Evolutionary conservation across 805 yeast genomes (phyloP), one percentile per base, ranked within the genome.

Genomic region (Starmerella gropengiesseri): DNA sequence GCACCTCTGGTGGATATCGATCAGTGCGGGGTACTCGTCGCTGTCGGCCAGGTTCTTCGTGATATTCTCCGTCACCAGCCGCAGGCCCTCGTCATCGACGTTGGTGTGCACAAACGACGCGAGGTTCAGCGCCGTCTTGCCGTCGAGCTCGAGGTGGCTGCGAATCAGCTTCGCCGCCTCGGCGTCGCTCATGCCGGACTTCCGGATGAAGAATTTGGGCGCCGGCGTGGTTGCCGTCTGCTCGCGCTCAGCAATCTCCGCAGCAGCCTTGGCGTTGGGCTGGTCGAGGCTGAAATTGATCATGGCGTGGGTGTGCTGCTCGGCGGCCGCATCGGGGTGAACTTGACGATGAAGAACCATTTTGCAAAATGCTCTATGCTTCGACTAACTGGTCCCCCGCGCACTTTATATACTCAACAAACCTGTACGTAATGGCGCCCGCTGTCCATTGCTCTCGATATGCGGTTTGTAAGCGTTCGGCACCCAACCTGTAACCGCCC

Each of bases 1-100:
- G 63, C 95, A 85, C 52, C 95, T 73, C 48, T 78, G 71, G 48
- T 87, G 93, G 47, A 83, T 57, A 45, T 80, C 89, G 54, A 82
- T 67, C 60, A 86, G 60, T 37, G 86, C 80, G 8, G 96, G 95
- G 60, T 86, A 86, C 67, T 86, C 96, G 59, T 87, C 95, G 54
- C 80, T 79, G 62, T 86, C 96, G 7, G 95, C 95, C 55, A 86
- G 67, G 61, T 86, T 86, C 68, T 87, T 86, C 52, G 82, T 78
- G 46, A 85, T 54, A 60, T 86, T 86, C 60, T 82, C 87, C 20
- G 59, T 36, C 43, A 78, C 71, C 51, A 86, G 69, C 49, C 67
- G 66, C 16, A 63, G 61, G 3, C 79, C 75, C 16, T 61, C 60
- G n/a, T 67, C 72, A 42, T 75, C 75, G 18, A 78, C 57, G 50